Evolutionary conservation across 176 grass and related monocot species (phyloP).

Genomic region (Eragrostis nindensis): DNA sequence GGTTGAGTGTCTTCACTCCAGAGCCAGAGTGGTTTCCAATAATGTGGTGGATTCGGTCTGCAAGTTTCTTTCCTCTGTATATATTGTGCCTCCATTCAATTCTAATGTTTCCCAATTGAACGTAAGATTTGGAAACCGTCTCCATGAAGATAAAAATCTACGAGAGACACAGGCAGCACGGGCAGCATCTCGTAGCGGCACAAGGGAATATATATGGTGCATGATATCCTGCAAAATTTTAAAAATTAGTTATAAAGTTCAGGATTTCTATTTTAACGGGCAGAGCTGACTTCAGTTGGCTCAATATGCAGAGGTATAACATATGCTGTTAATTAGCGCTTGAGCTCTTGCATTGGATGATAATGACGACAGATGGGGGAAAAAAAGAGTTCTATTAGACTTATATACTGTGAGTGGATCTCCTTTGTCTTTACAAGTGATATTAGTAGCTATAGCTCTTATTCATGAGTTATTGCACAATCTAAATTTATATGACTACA

Average conservation of each 20-base stretch:
- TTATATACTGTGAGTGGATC: too few relatives aligned
- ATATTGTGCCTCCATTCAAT: too few relatives aligned
- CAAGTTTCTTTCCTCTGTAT: background rate
- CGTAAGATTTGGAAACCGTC: slow-evolving; percentile 24
- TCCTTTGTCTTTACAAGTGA: too few relatives aligned
- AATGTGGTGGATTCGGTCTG: background rate
- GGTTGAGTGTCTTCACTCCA: slow-evolving; percentile 22
- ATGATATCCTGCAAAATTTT: slow-evolving; percentile 18
- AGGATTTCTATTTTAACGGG: background rate
- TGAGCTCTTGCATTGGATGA: background rate
- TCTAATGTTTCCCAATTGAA: background rate
- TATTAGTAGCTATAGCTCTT: too few relatives aligned
- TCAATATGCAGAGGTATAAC: background rate
- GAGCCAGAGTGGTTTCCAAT: slow-evolving; percentile 26
- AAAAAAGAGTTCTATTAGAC: too few relatives aligned
- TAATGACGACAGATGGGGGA: too few relatives aligned
- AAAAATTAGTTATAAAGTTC: background rate
- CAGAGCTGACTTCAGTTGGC: slow-evolving; percentile 3
- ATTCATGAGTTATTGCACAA: too few relatives aligned
- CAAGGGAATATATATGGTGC: slow-evolving; percentile 10
- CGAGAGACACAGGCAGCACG: slow-evolving; percentile 5
- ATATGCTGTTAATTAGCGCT: too few relatives aligned
- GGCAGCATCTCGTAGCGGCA: slow-evolving; percentile 10
- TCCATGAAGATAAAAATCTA: slow-evolving; percentile 10
- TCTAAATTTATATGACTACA: too few relatives aligned